phyloP scores from a whole-genome alignment of 2,329 filamentous ascomycete species.

The Aspergillus latus region DNA sequence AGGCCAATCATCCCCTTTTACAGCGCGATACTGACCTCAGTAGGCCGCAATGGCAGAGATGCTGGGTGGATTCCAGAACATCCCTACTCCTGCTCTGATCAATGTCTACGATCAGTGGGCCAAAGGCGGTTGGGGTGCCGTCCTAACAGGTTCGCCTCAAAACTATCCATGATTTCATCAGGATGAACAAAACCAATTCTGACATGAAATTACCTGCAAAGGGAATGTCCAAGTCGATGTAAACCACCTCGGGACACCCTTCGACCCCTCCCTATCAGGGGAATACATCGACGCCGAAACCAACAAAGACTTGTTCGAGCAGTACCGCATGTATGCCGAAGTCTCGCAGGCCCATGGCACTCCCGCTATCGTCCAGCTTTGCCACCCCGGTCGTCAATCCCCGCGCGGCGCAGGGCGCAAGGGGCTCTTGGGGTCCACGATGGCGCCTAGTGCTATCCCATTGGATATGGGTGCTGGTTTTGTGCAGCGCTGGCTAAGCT shows the following conservation, averaged over 20 bases:
- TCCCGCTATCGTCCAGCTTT: conserved; percentile 46
- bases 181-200: not conserved
- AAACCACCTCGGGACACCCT: conserved; percentile 39
- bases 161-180: not conserved
- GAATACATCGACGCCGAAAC: conserved; percentile 27
- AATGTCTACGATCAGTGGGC: conserved; percentile 56
- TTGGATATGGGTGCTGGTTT: conserved; percentile 41
- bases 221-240: conserved; percentile 48
- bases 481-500: conserved; percentile 33
- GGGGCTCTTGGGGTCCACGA: conserved; percentile 30
- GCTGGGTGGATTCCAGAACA: conserved; percentile 48
- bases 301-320: conserved; percentile 20
- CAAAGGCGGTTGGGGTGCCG: conserved; percentile 42
- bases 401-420: conserved; percentile 41
- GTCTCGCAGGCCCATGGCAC: conserved; percentile 41
- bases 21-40: not conserved
- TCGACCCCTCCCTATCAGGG: conserved; percentile 29
- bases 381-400: conserved; percentile 48
- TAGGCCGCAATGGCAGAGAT: conserved; percentile 45
- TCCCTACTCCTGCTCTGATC: conserved; percentile 46
- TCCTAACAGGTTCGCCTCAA: conserved; percentile 42
- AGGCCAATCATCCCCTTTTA: not conserved
- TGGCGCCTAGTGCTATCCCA: conserved; percentile 43
- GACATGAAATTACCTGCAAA: conserved; percentile 4
- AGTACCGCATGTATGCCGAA: conserved; percentile 32